phyloP scores from a whole-genome alignment of 352 stramenopile species.

The Phytophthora quininea region DNA sequence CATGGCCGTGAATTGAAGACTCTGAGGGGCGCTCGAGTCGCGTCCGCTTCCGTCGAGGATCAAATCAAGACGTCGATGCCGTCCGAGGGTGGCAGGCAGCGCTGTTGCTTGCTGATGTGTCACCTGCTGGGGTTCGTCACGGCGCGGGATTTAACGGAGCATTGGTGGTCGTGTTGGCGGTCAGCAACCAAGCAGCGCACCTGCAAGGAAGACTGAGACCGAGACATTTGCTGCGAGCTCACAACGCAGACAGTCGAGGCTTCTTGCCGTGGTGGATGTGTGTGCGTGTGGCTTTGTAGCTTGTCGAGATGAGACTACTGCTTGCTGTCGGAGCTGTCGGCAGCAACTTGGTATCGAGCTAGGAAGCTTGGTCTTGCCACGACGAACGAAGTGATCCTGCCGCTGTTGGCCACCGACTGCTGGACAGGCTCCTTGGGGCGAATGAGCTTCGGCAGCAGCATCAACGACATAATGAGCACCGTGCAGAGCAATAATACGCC shows the following conservation, averaged over 20 bases:
- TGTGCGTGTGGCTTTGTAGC: neutral
- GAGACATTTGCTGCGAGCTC: constrained; percentile 1
- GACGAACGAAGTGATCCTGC: neutral
- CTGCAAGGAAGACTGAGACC: neutral
- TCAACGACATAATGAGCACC: constrained; percentile 28
- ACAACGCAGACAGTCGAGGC: neutral
- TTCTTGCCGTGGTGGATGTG: neutral
- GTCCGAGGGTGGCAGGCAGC: neutral
- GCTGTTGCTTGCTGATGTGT: neutral
- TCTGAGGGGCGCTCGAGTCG: too few relatives aligned
- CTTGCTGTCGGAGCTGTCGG: neutral
- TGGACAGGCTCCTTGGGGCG: constrained; percentile 11
- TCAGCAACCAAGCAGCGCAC: neutral
- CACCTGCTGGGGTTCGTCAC: neutral
- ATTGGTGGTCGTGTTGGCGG: neutral
- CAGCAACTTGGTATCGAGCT: neutral
- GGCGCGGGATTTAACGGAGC: neutral
- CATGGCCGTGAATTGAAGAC: neutral
- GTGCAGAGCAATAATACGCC: constrained; percentile 31
- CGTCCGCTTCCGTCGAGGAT: too few relatives aligned
- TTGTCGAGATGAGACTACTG: neutral
- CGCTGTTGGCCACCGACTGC: neutral
- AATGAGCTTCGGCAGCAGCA: constrained; percentile 38
- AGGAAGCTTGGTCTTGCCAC: neutral
- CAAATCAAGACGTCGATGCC: neutral